Evolutionary conservation across 805 yeast genomes (phyloP).

Genomic region (Candida silvicultrix): DNA sequence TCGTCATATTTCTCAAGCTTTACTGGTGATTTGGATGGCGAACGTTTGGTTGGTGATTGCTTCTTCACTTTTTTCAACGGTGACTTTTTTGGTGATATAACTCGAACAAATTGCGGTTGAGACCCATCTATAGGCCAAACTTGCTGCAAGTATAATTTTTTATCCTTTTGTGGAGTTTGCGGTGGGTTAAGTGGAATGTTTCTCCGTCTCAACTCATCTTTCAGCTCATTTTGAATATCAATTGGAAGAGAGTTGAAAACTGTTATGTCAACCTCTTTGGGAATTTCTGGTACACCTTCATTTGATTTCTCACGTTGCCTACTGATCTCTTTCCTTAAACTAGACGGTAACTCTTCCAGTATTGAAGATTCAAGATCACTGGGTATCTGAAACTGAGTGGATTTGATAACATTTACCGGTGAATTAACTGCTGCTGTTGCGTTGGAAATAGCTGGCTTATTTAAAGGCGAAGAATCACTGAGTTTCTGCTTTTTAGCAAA

Average conservation of each 20-base stretch:
- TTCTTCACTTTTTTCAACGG: conserved; percentile 11
- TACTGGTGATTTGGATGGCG: neutral
- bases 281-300: conserved; percentile 16
- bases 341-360: conserved; percentile 20
- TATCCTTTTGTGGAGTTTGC: conserved; percentile 16
- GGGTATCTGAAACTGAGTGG: conserved; percentile 22
- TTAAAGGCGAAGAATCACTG: neutral
- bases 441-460: neutral
- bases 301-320: conserved; percentile 10
- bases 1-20: conserved; percentile 12
- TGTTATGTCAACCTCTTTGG: conserved; percentile 49
- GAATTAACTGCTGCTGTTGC: conserved; percentile 2
- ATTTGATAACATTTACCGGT: neutral
- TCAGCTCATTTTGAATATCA: conserved; percentile 59
- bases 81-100: conserved; percentile 6
- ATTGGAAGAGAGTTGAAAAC: conserved; percentile 61
- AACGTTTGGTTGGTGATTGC: conserved; percentile 9
- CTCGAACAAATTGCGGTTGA: conserved; percentile 11
- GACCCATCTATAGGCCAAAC: conserved; percentile 10
- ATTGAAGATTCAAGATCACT: conserved; percentile 23
- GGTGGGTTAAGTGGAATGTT: conserved; percentile 18
- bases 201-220: conserved; percentile 42
- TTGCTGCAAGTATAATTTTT: conserved; percentile 16
- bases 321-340: conserved; percentile 8
- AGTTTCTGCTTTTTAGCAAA: conserved; percentile 5